Evolutionary conservation across 352 stramenopile genomes (phyloP), one percentile per base, ranked within the genome.

Genomic region (Globisporangium barbulae): DNA sequence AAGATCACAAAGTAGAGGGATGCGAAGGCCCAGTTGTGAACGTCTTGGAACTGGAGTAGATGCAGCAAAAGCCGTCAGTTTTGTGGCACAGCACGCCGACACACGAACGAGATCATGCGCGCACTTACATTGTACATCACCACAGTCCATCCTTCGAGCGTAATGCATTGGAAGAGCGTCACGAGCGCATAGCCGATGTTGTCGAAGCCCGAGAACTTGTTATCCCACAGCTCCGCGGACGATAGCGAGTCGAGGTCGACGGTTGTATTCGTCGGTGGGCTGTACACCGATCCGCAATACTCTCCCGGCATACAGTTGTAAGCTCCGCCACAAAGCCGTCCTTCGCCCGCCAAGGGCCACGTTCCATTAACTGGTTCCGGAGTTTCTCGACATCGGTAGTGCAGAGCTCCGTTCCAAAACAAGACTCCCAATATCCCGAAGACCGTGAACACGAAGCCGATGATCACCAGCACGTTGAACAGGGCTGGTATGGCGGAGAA

Each of bases 161-260:
- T 98, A 42, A 98, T 83, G 21, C 78, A 78, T 65, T 96, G 88
- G 54, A 98, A 95, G n/a, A 96, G 76, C 13, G 86, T 93, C 17
- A 97, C 33, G 35, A 96, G 83, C 8, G 87, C 78, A 33, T 63
- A 73, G n/a, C 69, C 62, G 35, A 98, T 89, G 53, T 90, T 79
- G 68, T 98, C 90, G 59, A 97, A 98, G 19, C 67, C 79, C 8
- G 74, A 81, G n/a, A 88, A 82, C 2, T 88, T 89, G 58, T 81
- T 92, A 33, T 96, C 90, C 44, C 88, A 80, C 17, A 73, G 72
- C 52, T 88, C 72, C 10, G 75, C 67, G 5, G 82, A 83, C 9
- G 68, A 61, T 17, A 74, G 67, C 19, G 71, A 61, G 31, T 45
- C 47, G 9, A 70, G 42, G 42, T 82, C 70, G 17, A 90, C 65